Evolutionary conservation across 768 basidiomycete species (phyloP).

Genomic region (Boletus patriciae): DNA sequence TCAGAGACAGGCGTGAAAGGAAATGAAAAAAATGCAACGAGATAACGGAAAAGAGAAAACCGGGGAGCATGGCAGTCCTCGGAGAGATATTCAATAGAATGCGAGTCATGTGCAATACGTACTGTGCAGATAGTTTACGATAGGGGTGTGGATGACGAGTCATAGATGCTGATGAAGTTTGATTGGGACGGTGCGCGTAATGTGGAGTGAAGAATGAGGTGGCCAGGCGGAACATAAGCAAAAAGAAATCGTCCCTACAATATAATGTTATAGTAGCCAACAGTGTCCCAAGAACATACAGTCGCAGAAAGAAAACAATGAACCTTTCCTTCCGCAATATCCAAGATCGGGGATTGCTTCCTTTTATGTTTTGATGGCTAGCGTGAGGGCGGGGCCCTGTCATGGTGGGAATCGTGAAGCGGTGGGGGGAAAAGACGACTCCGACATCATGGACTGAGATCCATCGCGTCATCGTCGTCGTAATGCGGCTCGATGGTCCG

Average conservation of each 20-base stretch:
- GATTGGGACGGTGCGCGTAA: slow-evolving; percentile 6
- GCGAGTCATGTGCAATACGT: slow-evolving; percentile 31
- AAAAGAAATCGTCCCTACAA: slow-evolving; percentile 33
- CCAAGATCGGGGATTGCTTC: slow-evolving; percentile 18
- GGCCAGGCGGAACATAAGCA: slow-evolving; percentile 25
- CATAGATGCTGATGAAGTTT: slow-evolving; percentile 29
- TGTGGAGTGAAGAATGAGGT: slow-evolving; percentile 12
- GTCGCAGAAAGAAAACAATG: slow-evolving; percentile 14
- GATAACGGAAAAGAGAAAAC: not conserved
- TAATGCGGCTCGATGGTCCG: slow-evolving; percentile 6
- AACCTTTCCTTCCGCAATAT: slow-evolving; percentile 16
- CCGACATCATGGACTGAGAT: slow-evolving; percentile 37
- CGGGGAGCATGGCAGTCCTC: slow-evolving; percentile 6
- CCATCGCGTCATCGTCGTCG: slow-evolving; percentile 38
- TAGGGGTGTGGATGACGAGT: slow-evolving; percentile 18
- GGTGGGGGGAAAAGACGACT: not conserved
- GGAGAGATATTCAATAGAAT: slow-evolving; percentile 28
- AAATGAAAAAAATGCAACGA: slow-evolving; percentile 4
- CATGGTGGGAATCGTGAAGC: slow-evolving; percentile 5
- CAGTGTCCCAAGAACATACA: slow-evolving; percentile 39
- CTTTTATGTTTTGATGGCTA: slow-evolving; percentile 4
- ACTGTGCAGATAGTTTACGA: slow-evolving; percentile 27
- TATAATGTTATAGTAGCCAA: slow-evolving; percentile 37
- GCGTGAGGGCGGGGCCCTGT: slow-evolving; percentile 1
- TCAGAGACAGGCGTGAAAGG: not conserved